Base-by-base conservation (phyloP, 805 yeast genomes). In the Diddensiella santjacobensis region DNA sequence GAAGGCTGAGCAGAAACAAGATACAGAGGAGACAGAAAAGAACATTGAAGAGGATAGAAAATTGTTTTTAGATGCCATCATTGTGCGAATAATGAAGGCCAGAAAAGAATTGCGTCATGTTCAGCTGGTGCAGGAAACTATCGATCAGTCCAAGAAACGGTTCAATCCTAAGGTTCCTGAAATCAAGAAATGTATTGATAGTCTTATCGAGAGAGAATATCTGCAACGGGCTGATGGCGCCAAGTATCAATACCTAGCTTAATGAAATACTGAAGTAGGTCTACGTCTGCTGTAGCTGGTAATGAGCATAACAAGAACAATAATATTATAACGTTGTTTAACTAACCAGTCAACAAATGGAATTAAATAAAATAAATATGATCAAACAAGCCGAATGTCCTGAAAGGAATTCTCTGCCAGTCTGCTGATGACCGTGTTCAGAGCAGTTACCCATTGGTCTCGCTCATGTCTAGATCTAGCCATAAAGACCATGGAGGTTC, bases 1-100 rank as follows among this genome's bases (percentile, higher is more conserved):
- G 78, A 65, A 67, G 58, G 69, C 74, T 24, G 90, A 83, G 57
- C 76, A 77, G 44, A 78, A 75, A 57, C 84, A 76, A 53, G 96
- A 87, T 56, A 72, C 77, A 29, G 87, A 81, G 30, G 88, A 84
- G 49, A 77, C 89, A 2, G 83, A 79, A 56, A 82, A 80, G 64
- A 95, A 89, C 61, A 80, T 91, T 42, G 88, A 83, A 59, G 93
- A 88, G 60, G 89, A 89, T 52, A 79, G 96, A 63, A 84, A 84
- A 68, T 81, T 85, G 62, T 83, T 83, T 69, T 73, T 93, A 58
- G 87, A 88, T 62, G 96, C 98, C 1, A 87, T 96, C 61, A 88
- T 93, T 68, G 98, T 91, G 35, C 78, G 99, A 60, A 87, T 91
- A 62, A 93, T 91, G 98, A 91, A 91, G 71, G 90, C 96, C 1